These are phyloP conservation scores for Aureoboletus auriporus DNA, from an alignment of 768 basidiomycete genomes.

Conservation along the genomic window DNA sequence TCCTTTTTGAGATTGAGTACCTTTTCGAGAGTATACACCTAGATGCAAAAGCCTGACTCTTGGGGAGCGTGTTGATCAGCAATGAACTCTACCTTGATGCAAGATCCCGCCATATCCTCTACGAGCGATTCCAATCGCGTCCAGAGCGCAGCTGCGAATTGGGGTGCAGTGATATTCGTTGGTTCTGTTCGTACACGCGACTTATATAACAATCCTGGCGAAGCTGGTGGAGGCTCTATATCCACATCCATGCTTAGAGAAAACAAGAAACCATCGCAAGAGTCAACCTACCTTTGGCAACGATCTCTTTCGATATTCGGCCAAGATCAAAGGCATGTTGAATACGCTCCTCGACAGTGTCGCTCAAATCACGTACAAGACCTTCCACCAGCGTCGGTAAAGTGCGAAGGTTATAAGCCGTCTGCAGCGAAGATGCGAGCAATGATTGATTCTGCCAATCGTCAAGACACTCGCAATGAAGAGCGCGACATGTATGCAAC, in stretches of 20 bases:
- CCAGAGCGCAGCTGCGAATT: constrained; percentile 64
- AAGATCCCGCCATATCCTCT: constrained; percentile 82
- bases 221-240: constrained; percentile 20
- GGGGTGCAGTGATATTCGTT: constrained; percentile 80
- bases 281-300: constrained; percentile 59
- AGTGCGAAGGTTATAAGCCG: constrained; percentile 86
- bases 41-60: not conserved
- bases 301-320: constrained; percentile 80
- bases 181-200: constrained; percentile 89
- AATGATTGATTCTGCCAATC: constrained; percentile 75
- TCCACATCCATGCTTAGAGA: not conserved
- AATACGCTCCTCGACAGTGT: constrained; percentile 80
- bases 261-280: not conserved
- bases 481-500: constrained; percentile 21
- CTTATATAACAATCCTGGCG: constrained; percentile 59
- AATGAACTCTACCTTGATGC: constrained; percentile 64
- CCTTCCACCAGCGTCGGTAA: constrained; percentile 80
- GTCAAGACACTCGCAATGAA: not conserved
- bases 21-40: constrained; percentile 96
- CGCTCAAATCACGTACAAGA: constrained; percentile 74
- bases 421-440: constrained; percentile 91
- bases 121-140: constrained; percentile 72
- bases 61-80: too few species aligned
- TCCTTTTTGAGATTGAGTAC: constrained; percentile 90
- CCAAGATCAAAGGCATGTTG: constrained; percentile 81